Evolutionary conservation across 805 yeast genomes (phyloP).

Genomic region (Candida ficus): DNA sequence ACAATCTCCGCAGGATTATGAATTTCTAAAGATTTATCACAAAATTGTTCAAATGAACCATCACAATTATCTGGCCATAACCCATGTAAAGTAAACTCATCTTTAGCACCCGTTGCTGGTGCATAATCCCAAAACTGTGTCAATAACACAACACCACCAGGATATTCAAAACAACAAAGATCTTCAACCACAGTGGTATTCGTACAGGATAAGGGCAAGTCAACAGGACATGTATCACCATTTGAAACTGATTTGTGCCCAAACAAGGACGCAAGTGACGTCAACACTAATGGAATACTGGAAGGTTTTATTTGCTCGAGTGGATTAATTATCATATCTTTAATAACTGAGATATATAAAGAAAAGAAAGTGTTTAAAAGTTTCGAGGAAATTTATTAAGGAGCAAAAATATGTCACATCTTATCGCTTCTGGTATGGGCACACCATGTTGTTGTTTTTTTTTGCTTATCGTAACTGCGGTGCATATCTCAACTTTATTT

Average conservation of each 20-base stretch:
- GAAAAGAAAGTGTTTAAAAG: no score
- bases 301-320: no score
- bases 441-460: no score
- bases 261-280: no score
- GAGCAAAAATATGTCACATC: no score
- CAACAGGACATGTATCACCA: slow-evolving; percentile 43
- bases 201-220: slow-evolving; percentile 56
- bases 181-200: slow-evolving; percentile 50
- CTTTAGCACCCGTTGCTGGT: slow-evolving; percentile 67
- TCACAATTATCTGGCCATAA: slow-evolving; percentile 87
- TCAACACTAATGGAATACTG: no score
- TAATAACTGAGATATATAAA: no score
- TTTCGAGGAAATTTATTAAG: neutral
- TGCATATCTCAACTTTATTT: no score
- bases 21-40: slow-evolving; percentile 58
- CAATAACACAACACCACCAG: slow-evolving; percentile 77
- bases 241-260: no score
- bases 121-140: slow-evolving; percentile 93
- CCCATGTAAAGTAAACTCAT: slow-evolving; percentile 78
- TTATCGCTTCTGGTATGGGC: no score
- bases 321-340: no score
- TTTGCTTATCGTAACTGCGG: no score
- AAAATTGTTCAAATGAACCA: slow-evolving; percentile 76
- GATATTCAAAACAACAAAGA: slow-evolving; percentile 80
- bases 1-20: slow-evolving; percentile 40